These are phyloP conservation scores for Saussurea involucrata DNA, from an alignment of 129 eudicot genomes.

Conservation along the genomic window DNA sequence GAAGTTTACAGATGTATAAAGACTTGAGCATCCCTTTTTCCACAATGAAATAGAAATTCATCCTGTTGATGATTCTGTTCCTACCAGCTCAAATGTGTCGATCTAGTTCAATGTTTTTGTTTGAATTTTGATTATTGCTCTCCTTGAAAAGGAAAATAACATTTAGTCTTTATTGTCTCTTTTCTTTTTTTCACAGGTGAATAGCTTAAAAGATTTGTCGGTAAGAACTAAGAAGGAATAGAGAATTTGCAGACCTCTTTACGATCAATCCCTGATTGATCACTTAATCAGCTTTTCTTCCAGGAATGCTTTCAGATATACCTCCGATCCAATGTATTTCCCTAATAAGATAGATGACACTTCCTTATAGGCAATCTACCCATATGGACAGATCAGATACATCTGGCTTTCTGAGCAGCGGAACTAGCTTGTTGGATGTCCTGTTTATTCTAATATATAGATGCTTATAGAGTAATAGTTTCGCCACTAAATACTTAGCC, in stretches of 20 bases:
- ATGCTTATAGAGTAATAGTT: slow-evolving; percentile 11
- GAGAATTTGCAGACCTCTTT: not conserved
- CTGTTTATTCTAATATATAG: slow-evolving; percentile 50
- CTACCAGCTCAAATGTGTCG: too few species aligned
- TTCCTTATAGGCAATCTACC: slow-evolving; percentile 12
- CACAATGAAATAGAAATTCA: too few species aligned
- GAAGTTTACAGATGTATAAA: too few species aligned
- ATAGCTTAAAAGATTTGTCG: slow-evolving; percentile 21
- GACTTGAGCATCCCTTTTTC: too few species aligned
- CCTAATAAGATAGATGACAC: not conserved
- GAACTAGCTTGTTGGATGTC: slow-evolving; percentile 38
- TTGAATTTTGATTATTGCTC: not conserved
- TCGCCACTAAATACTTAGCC: not conserved
- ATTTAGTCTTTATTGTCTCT: slow-evolving; percentile 13
- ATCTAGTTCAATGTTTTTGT: not conserved
- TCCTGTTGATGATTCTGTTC: too few species aligned
- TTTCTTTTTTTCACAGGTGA: slow-evolving; percentile 37
- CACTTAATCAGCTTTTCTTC: slow-evolving; percentile 14
- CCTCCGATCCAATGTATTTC: not conserved
- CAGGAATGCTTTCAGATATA: slow-evolving; percentile 11
- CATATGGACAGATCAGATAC: slow-evolving; percentile 75
- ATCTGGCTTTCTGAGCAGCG: slow-evolving; percentile 87
- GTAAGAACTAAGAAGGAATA: slow-evolving; percentile 17
- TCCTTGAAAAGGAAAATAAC: not conserved
- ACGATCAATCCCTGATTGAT: not conserved